Evolutionary conservation across 208 protist species (phyloP), one percentile per base, ranked within the genome.

Genomic region (Acanthamoeba quina): DNA sequence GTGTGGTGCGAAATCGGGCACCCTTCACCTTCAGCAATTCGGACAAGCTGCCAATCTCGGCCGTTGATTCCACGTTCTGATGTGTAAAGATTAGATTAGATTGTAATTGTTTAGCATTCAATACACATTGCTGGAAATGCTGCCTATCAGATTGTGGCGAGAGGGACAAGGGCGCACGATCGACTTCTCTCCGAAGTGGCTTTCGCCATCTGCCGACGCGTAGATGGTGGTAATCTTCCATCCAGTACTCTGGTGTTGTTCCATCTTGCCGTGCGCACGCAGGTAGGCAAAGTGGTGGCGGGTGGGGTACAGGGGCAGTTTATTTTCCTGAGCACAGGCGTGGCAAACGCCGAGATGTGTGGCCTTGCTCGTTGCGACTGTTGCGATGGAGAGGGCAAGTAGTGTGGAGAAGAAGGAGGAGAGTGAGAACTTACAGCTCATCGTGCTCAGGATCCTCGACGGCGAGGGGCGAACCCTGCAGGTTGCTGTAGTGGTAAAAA

Each of bases 341-440:
- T 7, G 11, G 44, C 44, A 47, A 47, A 47, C 44, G 9, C 11
- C 44, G 44, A 10, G 44, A 10, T 47, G 44, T 47, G 9, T 13
- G n/a, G 44, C 44, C 5, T 47, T 47, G 2, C 9, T 47, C 44
- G 9, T 47, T 47, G 44, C 44, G 44, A 47, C 44, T 7, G 44
- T 47, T 47, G 44, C 44, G 44, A 47, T 13, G 44, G 44, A 47
- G 44, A 47, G 54, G 6, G 2, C 54, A 60, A 60, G 44, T 10
- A 1, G 41, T 47, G 37, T 47, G 41, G 26, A 64, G 60, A 5
- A 9, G 24, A 9, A 66, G 60, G 31, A 66, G 60, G 1, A 21
- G 24, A 29, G 2, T 5, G 24, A 64, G 58, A 64, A 7, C 76
- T 94, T 88, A 94, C 44, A 94, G 91, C 76, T 94, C 91, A 29